phyloP scores from a whole-genome alignment of 202 grass and related monocot genomes.

The Setaria viridis region DNA sequence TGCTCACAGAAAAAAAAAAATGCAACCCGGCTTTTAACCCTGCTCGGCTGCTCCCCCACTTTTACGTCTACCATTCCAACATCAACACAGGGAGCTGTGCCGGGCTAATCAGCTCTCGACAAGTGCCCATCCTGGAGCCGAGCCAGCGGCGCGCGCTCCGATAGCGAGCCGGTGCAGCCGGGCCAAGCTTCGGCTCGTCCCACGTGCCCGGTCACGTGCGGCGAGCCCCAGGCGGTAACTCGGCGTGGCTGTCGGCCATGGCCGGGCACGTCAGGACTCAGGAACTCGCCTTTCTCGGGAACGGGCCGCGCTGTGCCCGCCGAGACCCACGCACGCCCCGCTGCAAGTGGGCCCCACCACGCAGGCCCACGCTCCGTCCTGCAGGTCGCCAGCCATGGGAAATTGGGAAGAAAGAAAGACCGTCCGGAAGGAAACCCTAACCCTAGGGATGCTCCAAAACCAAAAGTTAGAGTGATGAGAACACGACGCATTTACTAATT shows the following conservation, averaged over 20 bases:
- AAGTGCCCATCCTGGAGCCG: conserved; percentile 42
- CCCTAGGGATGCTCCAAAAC: conserved; percentile 40
- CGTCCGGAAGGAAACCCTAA: conserved; percentile 38
- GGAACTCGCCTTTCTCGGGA: conserved; percentile 62
- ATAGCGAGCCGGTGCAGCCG: conserved; percentile 13
- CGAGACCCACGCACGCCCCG: conserved; percentile 9
- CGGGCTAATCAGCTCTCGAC: conserved; percentile 37
- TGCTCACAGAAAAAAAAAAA: no score
- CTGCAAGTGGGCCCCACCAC: conserved; percentile 14
- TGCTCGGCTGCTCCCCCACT: neutral
- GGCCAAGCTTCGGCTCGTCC: conserved; percentile 32
- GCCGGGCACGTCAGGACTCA: conserved; percentile 47
- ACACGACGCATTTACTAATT: neutral
- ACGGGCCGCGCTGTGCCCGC: conserved; percentile 36
- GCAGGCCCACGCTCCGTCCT: conserved; percentile 11
- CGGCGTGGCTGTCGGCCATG: conserved; percentile 67
- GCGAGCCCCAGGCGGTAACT: conserved; percentile 38
- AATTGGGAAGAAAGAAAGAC: neutral
- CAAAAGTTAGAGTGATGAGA: conserved; percentile 21
- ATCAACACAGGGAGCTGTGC: conserved; percentile 47
- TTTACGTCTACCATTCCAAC: conserved; percentile 11
- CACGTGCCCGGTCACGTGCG: conserved; percentile 50
- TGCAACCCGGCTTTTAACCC: neutral
- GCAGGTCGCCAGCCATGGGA: neutral
- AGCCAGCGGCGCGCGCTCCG: neutral